Percentiles rank a stretch among this genome's conserved stretches.
These are phyloP conservation scores for Prunus mume DNA, from an alignment of 306 rosid species.

Conservation along the genomic window DNA sequence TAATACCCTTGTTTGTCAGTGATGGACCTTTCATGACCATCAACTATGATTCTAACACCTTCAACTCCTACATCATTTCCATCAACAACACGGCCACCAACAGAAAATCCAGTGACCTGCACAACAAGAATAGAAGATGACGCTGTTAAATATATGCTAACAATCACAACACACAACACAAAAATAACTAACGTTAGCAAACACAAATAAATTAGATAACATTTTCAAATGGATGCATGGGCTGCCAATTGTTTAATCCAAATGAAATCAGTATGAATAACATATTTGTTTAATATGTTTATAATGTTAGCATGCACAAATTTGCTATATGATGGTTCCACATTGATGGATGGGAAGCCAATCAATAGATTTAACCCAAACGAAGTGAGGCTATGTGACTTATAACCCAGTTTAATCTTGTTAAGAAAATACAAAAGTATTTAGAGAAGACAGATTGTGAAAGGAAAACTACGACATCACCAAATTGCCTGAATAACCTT, in stretches of 20 bases:
- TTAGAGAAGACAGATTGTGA: not conserved
- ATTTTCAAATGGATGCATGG: not conserved
- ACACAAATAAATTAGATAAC: not conserved
- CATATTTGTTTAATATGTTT: not conserved
- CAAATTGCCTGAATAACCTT: not conserved
- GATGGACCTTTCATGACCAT: constrained; percentile 83
- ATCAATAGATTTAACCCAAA: not conserved
- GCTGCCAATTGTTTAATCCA: not conserved
- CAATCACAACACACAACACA: constrained; percentile 9
- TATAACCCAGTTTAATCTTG: not conserved
- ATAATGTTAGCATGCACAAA: not conserved
- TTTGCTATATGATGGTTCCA: not conserved
- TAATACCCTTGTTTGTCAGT: constrained; percentile 94
- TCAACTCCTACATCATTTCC: constrained; percentile 82
- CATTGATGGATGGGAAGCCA: not conserved
- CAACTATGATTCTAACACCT: constrained; percentile 84
- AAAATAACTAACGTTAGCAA: not conserved
- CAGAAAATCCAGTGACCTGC: constrained; percentile 97
- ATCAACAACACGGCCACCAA: constrained; percentile 93
- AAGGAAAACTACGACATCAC: not conserved
- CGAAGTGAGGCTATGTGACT: not conserved
- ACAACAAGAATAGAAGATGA: constrained; percentile 24
- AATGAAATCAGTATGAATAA: not conserved
- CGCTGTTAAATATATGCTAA: constrained; percentile 15
- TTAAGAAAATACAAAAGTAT: not conserved